phyloP scores from a whole-genome alignment of 768 basidiomycete genomes.

The Suillus luteus region DNA sequence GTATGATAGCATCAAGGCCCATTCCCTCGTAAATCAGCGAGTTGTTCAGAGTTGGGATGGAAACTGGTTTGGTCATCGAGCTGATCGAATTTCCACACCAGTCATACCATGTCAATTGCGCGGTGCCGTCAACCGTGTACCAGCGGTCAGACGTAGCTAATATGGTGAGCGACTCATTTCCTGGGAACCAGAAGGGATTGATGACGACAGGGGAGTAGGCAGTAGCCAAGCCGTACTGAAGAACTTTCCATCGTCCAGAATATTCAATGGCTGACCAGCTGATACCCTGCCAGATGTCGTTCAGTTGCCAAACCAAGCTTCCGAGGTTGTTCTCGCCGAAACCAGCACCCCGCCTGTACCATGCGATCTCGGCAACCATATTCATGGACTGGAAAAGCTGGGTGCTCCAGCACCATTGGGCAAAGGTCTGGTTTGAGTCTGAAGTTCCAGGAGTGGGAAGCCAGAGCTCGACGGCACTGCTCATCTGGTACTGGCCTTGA shows the following conservation, averaged over 20 bases:
- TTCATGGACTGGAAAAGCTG: slow-evolving; percentile 62
- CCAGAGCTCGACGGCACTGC: slow-evolving; percentile 52
- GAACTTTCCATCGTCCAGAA: slow-evolving; percentile 61
- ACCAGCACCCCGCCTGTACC: slow-evolving; percentile 61
- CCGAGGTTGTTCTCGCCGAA: slow-evolving; percentile 60
- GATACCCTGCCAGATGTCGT: slow-evolving; percentile 62
- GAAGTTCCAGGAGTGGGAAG: slow-evolving; percentile 51
- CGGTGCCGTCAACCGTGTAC: slow-evolving; percentile 47
- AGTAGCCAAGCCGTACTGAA: slow-evolving; percentile 50
- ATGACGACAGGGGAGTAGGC: slow-evolving; percentile 50
- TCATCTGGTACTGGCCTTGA: slow-evolving; percentile 56
- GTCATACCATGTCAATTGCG: slow-evolving; percentile 59
- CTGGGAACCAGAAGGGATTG: slow-evolving; percentile 58
- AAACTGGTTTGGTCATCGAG: slow-evolving; percentile 41
- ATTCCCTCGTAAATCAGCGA: slow-evolving; percentile 42
- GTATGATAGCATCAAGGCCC: slow-evolving; percentile 49
- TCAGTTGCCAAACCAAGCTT: slow-evolving; percentile 59
- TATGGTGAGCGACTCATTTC: slow-evolving; percentile 48
- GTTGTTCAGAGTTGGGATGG: slow-evolving; percentile 52
- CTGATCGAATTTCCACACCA: slow-evolving; percentile 48
- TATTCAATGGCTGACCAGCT: slow-evolving; percentile 60
- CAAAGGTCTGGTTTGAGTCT: slow-evolving; percentile 57
- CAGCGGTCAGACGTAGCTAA: slow-evolving; percentile 54
- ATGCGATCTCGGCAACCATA: slow-evolving; percentile 60
- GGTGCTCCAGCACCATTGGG: slow-evolving; percentile 65